Conservation (phyloP, 129 eudicot species). For the Cynara cardunculus region DNA sequence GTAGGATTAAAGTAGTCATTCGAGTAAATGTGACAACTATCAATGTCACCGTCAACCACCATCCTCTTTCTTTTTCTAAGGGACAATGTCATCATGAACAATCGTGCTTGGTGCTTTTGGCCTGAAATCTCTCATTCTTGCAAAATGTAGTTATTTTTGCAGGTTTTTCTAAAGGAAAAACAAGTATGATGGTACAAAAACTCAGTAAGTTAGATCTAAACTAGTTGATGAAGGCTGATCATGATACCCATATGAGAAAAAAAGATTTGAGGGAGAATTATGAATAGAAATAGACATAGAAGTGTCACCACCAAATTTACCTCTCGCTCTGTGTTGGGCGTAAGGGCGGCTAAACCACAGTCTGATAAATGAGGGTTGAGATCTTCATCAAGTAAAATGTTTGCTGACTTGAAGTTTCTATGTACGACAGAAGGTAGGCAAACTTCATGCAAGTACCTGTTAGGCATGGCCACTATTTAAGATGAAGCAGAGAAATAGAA, state of each 20-base stretch:
- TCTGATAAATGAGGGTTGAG: constrained; percentile 94
- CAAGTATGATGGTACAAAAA: neutral
- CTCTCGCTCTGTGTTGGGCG: constrained; percentile 92
- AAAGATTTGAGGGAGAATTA: neutral
- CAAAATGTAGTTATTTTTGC: neutral
- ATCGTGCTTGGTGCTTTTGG: too few species aligned
- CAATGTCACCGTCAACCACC: neutral
- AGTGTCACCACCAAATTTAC: constrained; percentile 27
- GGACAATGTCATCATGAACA: neutral
- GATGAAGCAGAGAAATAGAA: neutral
- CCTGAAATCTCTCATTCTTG: neutral
- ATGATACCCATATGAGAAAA: neutral
- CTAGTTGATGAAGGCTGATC: neutral
- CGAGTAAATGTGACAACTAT: neutral
- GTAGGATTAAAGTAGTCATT: neutral
- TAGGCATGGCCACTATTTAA: neutral
- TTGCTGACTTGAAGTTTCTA: constrained; percentile 93
- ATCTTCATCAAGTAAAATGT: constrained; percentile 94
- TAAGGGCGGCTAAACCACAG: constrained; percentile 86
- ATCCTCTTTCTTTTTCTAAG: neutral
- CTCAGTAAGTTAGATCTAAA: neutral
- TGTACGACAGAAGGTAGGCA: constrained; percentile 97
- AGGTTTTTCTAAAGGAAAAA: neutral
- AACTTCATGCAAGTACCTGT: constrained; percentile 98
- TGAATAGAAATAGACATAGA: neutral